phyloP scores from a whole-genome alignment of 331 rosid species.

The Malus hybrid region DNA sequence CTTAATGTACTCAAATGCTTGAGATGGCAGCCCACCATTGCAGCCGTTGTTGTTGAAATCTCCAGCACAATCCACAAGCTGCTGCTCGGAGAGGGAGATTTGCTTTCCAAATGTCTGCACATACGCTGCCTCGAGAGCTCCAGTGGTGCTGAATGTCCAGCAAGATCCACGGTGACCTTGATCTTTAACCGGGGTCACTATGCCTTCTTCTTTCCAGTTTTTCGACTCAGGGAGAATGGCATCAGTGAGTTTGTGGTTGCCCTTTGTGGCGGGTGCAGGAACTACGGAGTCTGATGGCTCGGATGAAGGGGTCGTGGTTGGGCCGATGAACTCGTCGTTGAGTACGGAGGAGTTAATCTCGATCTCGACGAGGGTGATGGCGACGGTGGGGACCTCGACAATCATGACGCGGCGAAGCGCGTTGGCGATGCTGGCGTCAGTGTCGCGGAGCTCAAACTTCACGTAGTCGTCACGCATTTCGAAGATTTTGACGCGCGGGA shows the following conservation, averaged over 20 bases:
- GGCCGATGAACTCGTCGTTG: no score
- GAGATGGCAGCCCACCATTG: conserved; percentile 87
- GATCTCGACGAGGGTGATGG: no score
- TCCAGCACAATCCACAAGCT: conserved; percentile 90
- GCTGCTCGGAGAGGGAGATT: conserved; percentile 90
- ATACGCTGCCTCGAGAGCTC: conserved; percentile 91
- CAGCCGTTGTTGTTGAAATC: conserved; percentile 89
- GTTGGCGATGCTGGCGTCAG: no score
- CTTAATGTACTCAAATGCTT: conserved; percentile 90
- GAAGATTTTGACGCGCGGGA: no score
- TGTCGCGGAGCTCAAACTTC: no score
- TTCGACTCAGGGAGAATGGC: conserved; percentile 40
- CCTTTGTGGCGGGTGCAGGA: conserved; percentile 65
- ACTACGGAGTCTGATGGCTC: no score
- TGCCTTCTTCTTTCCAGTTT: conserved; percentile 80
- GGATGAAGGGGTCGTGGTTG: no score
- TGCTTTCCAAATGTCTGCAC: conserved; percentile 56
- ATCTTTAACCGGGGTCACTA: conserved; percentile 73
- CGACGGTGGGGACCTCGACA: no score
- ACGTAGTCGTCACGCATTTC: no score
- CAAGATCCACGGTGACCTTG: conserved; percentile 93
- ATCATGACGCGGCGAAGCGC: no score
- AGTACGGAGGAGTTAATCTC: no score
- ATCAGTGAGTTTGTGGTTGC: conserved; percentile 51
- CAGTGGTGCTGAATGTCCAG: conserved; percentile 99